A percentile compares a stretch with the other conserved stretches of the same genome.
Conservation (phyloP, 257 asterid genomes). For the Hygrophila difformis region DNA sequence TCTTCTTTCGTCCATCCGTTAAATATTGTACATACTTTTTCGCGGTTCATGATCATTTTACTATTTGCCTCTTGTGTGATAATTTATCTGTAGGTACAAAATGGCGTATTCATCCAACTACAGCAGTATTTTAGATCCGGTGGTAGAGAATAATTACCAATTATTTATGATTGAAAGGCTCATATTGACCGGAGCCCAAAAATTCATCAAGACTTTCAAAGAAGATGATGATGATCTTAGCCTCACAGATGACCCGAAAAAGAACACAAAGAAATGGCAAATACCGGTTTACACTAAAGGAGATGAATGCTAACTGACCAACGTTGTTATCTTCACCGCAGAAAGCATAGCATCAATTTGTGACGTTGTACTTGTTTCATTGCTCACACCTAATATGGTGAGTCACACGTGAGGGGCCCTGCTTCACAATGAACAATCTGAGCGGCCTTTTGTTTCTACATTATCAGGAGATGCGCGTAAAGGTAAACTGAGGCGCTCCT, state of each 20-base stretch:
- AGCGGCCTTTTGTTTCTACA: too few species aligned
- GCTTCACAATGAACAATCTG: too few species aligned
- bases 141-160: slow-evolving; percentile 79
- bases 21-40: neutral
- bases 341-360: too few species aligned
- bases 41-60: neutral
- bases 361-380: too few species aligned
- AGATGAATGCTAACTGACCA: slow-evolving; percentile 47
- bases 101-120: slow-evolving; percentile 79
- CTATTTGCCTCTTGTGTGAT: neutral
- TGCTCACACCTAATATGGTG: too few species aligned
- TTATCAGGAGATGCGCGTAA: too few species aligned
- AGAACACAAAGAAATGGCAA: slow-evolving; percentile 79
- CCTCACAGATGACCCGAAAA: slow-evolving; percentile 90
- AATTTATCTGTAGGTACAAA: slow-evolving; percentile 55
- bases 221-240: slow-evolving; percentile 61
- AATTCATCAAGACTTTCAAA: slow-evolving; percentile 54
- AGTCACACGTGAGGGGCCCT: too few species aligned
- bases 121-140: slow-evolving; percentile 61
- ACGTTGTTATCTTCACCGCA: too few species aligned
- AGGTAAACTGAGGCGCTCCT: too few species aligned
- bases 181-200: slow-evolving; percentile 73
- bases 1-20: slow-evolving; percentile 1
- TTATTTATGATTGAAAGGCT: slow-evolving; percentile 90
- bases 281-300: slow-evolving; percentile 58